Evolutionary conservation across 1,284 basidiomycete species (phyloP), one percentile per base, ranked within the genome.

Genomic region (Boletus hoseneyae): DNA sequence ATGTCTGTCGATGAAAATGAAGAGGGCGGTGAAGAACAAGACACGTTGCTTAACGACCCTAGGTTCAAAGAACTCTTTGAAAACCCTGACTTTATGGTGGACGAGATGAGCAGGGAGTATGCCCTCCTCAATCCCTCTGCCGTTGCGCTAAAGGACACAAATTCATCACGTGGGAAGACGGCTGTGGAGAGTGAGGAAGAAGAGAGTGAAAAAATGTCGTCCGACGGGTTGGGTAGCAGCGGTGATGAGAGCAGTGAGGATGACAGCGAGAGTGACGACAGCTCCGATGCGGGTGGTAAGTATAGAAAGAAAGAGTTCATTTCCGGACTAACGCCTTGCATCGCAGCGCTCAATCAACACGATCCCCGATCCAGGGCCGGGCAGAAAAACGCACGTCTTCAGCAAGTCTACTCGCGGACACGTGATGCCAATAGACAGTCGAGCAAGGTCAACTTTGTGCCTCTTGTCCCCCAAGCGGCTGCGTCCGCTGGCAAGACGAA

Each of bases 61-160:
- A 88, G 97, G 55, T 99, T 99, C 80, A 77, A 85, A 50, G 88
- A 87, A 47, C 77, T 99, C 42, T 99, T 97, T 72, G 85, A 91
- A 68, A 87, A 98, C 64, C 88, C 93, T n/a, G 91, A 91, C 52
- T 99, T 92, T 69, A 80, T 91, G 64, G 90, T 99, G 58, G 95
- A 99, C 69, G 87, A 94, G 71, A 78, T 72, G 37, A 90, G 77
- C 56, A 78, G 90, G 64, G 97, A 98, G 71, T 99, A 80, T 65
- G 87, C 87, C 19, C 72, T 98, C 58, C 80, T 97, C 67, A 96
- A 99, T 67, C 96, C 97, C 4, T 94, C 91, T 8, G 73, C 82
- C 6, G 78, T 78, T 30, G 82, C 82, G 6, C 79, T 78, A 57
- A 75, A 70, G 58, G 67, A 67, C 57, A 66, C 67, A 61, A 72